Percentiles rank a stretch among this genome's conserved stretches.
phyloP scores from a whole-genome alignment of 306 rosid species.

The Sesbania bispinosa region DNA sequence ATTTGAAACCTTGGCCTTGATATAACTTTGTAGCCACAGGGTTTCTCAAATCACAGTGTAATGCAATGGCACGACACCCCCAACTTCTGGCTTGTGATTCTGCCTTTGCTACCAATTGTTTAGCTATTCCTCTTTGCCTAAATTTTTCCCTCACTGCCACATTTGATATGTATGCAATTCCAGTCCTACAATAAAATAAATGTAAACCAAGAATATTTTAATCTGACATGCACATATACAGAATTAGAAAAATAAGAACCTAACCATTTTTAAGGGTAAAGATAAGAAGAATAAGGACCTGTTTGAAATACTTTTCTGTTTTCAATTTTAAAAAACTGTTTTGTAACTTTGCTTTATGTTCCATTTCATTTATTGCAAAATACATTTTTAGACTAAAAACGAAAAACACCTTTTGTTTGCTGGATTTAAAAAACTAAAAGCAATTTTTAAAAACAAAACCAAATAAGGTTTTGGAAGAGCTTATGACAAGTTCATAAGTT shows the following conservation, averaged over 20 bases:
- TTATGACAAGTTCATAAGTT: no score
- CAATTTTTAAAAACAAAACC: no score
- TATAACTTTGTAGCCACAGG: conserved; percentile 78
- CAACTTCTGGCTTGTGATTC: conserved; percentile 86
- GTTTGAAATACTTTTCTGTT: no score
- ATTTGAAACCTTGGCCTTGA: conserved; percentile 75
- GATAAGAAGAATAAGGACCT: not conserved
- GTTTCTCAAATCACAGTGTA: conserved; percentile 86
- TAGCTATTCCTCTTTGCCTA: conserved; percentile 82
- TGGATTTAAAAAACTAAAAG: no score
- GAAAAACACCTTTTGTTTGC: no score
- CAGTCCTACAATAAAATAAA: conserved; percentile 56
- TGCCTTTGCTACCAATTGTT: conserved; percentile 70
- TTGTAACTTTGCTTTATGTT: no score
- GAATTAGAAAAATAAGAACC: not conserved
- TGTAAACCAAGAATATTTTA: not conserved
- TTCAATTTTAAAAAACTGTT: no score
- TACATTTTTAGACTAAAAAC: no score
- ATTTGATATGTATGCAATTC: conserved; percentile 91
- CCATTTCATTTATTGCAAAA: no score
- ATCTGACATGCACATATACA: not conserved
- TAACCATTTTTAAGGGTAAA: not conserved
- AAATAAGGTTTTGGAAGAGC: no score
- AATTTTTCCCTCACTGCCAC: conserved; percentile 92
- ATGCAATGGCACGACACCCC: conserved; percentile 87